Evolutionary conservation across 257 asterid genomes (phyloP).

Genomic region (Datura wrightii): DNA sequence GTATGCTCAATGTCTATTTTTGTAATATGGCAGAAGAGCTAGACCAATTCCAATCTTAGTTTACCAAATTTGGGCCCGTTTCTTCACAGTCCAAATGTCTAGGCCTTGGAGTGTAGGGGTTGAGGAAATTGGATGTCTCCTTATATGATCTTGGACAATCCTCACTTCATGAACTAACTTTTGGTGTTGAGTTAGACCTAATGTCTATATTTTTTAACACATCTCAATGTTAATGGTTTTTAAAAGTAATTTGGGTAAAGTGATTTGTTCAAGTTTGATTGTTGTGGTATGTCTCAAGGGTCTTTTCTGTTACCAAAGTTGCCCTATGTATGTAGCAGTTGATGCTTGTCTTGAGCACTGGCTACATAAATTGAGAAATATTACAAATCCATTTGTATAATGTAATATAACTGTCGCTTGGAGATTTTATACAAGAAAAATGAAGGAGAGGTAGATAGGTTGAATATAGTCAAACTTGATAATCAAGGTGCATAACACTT

Average conservation of each 20-base stretch:
- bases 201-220: background rate
- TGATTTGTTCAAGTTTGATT: background rate
- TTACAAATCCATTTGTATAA: background rate
- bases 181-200: background rate
- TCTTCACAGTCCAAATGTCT: background rate
- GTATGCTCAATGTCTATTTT: background rate
- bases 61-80: background rate
- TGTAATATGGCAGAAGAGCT: background rate
- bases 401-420: background rate
- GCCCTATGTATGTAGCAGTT: background rate
- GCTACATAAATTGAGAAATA: background rate
- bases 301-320: background rate
- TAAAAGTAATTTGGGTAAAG: background rate
- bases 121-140: background rate
- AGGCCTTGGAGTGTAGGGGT: background rate
- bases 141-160: background rate
- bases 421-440: background rate
- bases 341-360: constrained; percentile 3
- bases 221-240: background rate
- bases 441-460: background rate
- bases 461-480: background rate
- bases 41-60: background rate
- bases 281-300: background rate
- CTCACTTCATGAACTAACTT: background rate
- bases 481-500: background rate